Evolutionary conservation across 2,329 filamentous ascomycete species (phyloP), one percentile per base, ranked within the genome.

Genomic region (Rosellinia necatrix): DNA sequence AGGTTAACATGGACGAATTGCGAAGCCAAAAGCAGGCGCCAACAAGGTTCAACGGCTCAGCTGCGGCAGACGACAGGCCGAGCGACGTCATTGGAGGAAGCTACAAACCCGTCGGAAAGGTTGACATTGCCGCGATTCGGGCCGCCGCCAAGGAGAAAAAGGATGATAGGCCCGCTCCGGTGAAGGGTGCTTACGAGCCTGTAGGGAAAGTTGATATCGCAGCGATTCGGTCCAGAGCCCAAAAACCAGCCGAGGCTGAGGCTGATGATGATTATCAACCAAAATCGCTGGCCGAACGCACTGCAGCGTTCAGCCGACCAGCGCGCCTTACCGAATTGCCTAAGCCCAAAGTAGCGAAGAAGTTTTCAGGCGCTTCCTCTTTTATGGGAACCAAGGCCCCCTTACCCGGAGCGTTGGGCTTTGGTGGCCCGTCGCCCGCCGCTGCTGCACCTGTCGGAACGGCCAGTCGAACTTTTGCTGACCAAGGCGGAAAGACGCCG

Each of bases 131-230:
- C 21, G 92, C 91, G 32, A 89, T 99, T 64, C 86, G 94, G 61
- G 87, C 80, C 71, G 91, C 82, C 78, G 92, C 75, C 69, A 87
- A 80, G 78, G 87, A 78, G 66, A 79, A 72, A 73, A 81, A 81
- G 41, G 91, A 97, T 68, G 89, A 96, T 64, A 82, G 92, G 52
- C 94, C 94, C 3, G 84, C 88, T 1, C 83, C 86, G 4, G 90
- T 97, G 17, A 97, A 96, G 75, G 94, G 94, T 37, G 84, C 92
- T 21, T 99, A 99, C 70, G 90, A 97, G 73, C 94, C 94, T 2
- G 81, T 97, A 17, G 94, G 94, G 42, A 97, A 97, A 76, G 93
- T 99, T 8, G 94, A 99, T 66, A 97, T 99, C 73, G 91, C 91
- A 38, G 92, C 93, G 19, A 97, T 99, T 69, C 86, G 91, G 62